Evolutionary conservation across 371 early-diverging fungal species (phyloP), one percentile per base, ranked within the genome.

Genomic region (Mortierella polycephala): DNA sequence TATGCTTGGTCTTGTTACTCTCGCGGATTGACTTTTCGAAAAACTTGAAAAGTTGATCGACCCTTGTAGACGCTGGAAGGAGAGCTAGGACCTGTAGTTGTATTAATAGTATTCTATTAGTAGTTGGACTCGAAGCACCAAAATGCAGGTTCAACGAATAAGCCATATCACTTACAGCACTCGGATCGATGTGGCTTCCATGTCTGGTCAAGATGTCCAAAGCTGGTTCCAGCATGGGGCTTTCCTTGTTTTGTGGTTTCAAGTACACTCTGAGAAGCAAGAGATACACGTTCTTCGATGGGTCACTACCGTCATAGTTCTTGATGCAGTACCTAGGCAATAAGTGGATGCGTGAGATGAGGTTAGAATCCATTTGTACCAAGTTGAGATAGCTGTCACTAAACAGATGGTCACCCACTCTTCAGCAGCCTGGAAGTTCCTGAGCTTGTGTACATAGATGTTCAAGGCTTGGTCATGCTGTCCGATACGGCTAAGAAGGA

Each of bases 401-500:
- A 23, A 14, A 21, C 11, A 8, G 1, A 30, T 5, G 16, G 18
- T 0, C 21, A 67, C 85, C 64, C 83, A 94, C 85, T 92, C 89
- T 83, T 96, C 94, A 16, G 96, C 97, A 62, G 92, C 83, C 51
- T 83, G 67, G 62, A 90, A 90, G 67, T 91, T 89, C 18, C 86
- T 81, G 18, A 96, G 86, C 63, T 91, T 90, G 75, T 92, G 91
- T 7, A 95, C 91, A 71, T 94, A 91, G 58, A 97, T 90, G 57
- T 86, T 82, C 40, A 98, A 82, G 1, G 96, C 96, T 69, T 96
- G 96, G 59, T 92, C 91, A 67, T 96, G 96, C 64, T 93, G 91
- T 14, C 92, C 91, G 62, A 98, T 88, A 47, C 94, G 86, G 69
- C 94, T 91, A 7, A 96, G 85, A 6, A 97, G 82, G 41, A 94